Conservation (phyloP, 345 rosid species). For the Rhodamnia argentea region DNA sequence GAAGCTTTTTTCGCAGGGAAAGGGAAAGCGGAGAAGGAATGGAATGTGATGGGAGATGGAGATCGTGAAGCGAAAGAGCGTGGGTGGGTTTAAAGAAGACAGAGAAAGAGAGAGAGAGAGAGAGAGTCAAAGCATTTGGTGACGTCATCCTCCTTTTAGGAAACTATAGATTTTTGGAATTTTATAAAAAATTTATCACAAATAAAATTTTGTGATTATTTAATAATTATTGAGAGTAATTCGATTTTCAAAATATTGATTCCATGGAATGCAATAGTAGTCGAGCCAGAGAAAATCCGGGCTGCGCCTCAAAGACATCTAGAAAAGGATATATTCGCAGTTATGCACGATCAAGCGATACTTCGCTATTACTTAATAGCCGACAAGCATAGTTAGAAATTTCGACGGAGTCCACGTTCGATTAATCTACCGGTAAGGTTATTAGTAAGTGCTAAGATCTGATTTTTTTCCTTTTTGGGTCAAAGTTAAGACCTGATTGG, state of each 20-base stretch:
- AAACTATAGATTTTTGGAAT: not conserved
- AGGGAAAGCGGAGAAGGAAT: not conserved
- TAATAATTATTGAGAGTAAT: not conserved
- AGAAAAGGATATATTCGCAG: no score
- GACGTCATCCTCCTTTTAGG: conserved; percentile 21
- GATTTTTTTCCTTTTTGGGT: no score
- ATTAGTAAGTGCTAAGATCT: no score
- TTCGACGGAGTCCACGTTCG: not conserved
- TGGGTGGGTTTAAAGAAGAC: conserved; percentile 33
- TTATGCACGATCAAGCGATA: not conserved
- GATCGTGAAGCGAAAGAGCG: not conserved
- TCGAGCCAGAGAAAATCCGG: not conserved
- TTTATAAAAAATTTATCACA: not conserved
- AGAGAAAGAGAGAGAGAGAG: not conserved
- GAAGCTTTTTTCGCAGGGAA: not conserved
- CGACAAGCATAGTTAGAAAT: not conserved
- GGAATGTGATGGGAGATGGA: not conserved
- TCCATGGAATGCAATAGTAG: not conserved
- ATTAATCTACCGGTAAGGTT: not conserved
- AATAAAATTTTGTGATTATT: not conserved
- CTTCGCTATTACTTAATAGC: no score
- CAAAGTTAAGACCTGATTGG: not conserved
- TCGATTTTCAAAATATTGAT: not conserved
- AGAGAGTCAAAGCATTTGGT: conserved; percentile 34
- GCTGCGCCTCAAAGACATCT: not conserved